Evolutionary conservation across 305 asterid species (phyloP), one percentile per base, ranked within the genome.

Genomic region (Solanum aculeatissimum): DNA sequence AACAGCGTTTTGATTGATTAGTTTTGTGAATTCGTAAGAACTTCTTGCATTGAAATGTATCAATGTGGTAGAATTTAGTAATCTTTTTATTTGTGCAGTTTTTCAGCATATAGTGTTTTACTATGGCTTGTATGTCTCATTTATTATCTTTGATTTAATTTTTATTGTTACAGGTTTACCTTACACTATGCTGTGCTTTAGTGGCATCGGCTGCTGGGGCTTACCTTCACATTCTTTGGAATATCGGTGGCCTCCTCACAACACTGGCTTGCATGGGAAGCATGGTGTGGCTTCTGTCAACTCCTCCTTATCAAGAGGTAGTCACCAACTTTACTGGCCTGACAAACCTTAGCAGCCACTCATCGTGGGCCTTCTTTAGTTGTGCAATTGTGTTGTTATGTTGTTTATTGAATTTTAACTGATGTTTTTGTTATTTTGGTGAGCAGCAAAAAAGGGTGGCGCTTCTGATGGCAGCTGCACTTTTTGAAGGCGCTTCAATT

Each of bases 221-320:
- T 65, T 97, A 97, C 88, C 90, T 93, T 82, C 99, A 97, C 87
- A 91, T 94, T 63, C 96, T 97, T 7, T 92, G 93, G 94, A 94
- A 97, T 80, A 86, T 95, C n/a, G 99, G 99, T 62, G 98, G 99
- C 42, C 9, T 88, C 29, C 93, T 97, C 27, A 97, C 99, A 4
- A 83, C 92, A 4, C 32, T 95, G 47, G 99, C 94, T 62, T 88
- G 88, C 83, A 29, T 93, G 45, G 98, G 95, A 78, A 81, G 91
- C 90, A 92, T 93, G 42, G 45, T 83, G 60, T 93, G 98, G 99
- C 87, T 97, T 40, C 86, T 91, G 70, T 87, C 93, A 7, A 83
- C 87, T 12, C 95, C 98, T 35, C 81, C 88, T 43, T 88, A 93
- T 86, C 65, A 92, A 86, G 98, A 94, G 96, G 98, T 96, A 7